Conservation (phyloP, 1,284 basidiomycete species). For the Inonotus hispidus region DNA sequence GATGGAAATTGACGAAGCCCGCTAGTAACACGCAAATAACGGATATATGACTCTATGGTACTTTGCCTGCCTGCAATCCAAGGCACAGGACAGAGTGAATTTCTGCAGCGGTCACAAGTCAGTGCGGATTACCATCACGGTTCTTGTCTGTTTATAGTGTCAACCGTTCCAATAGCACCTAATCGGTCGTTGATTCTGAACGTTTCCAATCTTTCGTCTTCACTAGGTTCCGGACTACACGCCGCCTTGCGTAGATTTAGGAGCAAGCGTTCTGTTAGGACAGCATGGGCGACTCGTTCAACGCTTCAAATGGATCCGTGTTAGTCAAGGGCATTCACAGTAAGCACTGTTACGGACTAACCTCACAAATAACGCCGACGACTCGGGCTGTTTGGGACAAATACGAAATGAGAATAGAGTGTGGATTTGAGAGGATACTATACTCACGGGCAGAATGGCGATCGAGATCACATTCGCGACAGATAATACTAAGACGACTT, state of each 20-base stretch:
- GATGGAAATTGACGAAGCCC: too few relatives aligned
- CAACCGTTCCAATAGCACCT: background rate
- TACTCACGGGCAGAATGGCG: background rate
- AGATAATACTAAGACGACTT: background rate
- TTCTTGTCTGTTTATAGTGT: background rate
- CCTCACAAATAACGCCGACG: background rate
- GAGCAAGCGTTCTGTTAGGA: slow-evolving; percentile 4
- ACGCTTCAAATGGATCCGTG: background rate
- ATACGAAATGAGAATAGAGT: background rate
- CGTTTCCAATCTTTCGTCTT: background rate
- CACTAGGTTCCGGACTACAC: background rate
- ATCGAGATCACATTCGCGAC: slow-evolving; percentile 9
- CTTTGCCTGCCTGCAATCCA: too few relatives aligned
- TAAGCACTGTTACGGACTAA: background rate
- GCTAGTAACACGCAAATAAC: too few relatives aligned
- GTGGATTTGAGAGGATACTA: background rate
- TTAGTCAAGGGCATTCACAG: too few relatives aligned
- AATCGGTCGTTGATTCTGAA: background rate
- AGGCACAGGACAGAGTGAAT: background rate
- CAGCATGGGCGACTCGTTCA: slow-evolving; percentile 4
- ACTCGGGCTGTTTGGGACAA: background rate
- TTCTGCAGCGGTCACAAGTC: too few relatives aligned
- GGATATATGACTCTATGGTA: too few relatives aligned
- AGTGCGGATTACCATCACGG: background rate
- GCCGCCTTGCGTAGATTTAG: background rate